These are phyloP conservation scores for Trichoderma polysporum DNA, from an alignment of 2,329 filamentous ascomycete genomes.

Conservation along the genomic window DNA sequence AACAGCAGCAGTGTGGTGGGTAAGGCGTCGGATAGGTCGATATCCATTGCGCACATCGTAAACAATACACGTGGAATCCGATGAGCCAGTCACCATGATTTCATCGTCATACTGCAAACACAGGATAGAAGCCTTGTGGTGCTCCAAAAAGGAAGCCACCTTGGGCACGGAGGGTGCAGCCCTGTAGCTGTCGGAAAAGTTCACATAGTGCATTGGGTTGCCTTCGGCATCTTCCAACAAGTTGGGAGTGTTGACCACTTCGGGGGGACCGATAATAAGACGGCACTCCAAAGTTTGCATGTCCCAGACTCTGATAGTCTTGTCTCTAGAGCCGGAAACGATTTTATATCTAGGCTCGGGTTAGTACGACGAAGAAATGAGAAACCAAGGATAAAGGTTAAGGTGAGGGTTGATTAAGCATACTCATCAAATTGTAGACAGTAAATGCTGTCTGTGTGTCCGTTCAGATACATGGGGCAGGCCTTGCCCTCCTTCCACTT, in stretches of 20 bases:
- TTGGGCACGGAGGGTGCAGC: constrained; percentile 51
- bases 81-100: constrained; percentile 93
- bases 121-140: constrained; percentile 89
- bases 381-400: background rate
- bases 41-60: constrained; percentile 82
- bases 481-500: constrained; percentile 80
- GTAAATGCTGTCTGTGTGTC: constrained; percentile 94
- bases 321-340: constrained; percentile 92
- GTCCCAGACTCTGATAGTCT: constrained; percentile 95
- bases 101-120: constrained; percentile 92
- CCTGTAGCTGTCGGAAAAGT: constrained; percentile 50
- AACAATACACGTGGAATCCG: constrained; percentile 86
- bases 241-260: constrained; percentile 55
- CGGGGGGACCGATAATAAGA: constrained; percentile 79
- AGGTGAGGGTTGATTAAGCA: constrained; percentile 36
- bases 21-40: constrained; percentile 73
- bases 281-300: constrained; percentile 83
- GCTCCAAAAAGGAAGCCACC: constrained; percentile 58
- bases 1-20: constrained; percentile 80
- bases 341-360: constrained; percentile 71
- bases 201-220: constrained; percentile 55
- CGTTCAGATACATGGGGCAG: constrained; percentile 83
- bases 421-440: constrained; percentile 97
- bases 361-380: background rate
- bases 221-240: constrained; percentile 54